Evolutionary conservation across 768 basidiomycete genomes (phyloP).

Genomic region (Russula brevipes): DNA sequence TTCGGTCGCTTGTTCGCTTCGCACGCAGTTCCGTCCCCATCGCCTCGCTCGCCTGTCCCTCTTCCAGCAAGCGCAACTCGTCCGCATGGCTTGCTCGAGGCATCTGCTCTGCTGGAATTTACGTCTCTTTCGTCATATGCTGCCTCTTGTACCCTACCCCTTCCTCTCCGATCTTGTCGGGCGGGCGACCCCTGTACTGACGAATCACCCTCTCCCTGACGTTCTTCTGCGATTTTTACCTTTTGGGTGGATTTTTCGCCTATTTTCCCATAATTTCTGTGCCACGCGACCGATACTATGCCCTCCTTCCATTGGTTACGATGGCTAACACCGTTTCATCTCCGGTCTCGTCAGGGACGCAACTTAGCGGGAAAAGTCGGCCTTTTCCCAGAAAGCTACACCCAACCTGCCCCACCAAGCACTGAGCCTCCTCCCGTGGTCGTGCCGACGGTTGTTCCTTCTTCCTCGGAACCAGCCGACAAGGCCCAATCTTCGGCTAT

Average conservation of each 20-base stretch:
- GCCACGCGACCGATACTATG: background rate
- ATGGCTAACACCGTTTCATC: constrained; percentile 13
- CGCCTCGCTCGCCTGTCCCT: background rate
- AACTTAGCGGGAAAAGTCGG: constrained; percentile 80
- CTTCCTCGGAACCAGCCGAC: background rate
- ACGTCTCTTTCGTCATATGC: background rate
- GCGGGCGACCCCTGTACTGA: background rate
- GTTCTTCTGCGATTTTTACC: background rate
- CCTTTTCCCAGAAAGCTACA: constrained; percentile 88
- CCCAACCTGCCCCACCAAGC: constrained; percentile 35
- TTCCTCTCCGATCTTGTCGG: background rate
- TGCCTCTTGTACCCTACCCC: background rate
- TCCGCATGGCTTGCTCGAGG: constrained; percentile 13
- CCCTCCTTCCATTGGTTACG: constrained; percentile 23
- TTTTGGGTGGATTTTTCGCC: background rate
- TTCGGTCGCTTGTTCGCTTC: background rate
- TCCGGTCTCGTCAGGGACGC: constrained; percentile 50
- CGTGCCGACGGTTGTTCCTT: constrained; percentile 1
- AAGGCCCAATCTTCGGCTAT: background rate
- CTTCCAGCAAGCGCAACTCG: background rate
- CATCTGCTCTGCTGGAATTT: background rate
- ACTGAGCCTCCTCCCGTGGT: constrained; percentile 15
- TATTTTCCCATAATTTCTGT: background rate
- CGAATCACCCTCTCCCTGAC: background rate
- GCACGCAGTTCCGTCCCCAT: background rate